Base-by-base conservation (phyloP, 768 basidiomycete species). In the Clitopilus hobsonii region DNA sequence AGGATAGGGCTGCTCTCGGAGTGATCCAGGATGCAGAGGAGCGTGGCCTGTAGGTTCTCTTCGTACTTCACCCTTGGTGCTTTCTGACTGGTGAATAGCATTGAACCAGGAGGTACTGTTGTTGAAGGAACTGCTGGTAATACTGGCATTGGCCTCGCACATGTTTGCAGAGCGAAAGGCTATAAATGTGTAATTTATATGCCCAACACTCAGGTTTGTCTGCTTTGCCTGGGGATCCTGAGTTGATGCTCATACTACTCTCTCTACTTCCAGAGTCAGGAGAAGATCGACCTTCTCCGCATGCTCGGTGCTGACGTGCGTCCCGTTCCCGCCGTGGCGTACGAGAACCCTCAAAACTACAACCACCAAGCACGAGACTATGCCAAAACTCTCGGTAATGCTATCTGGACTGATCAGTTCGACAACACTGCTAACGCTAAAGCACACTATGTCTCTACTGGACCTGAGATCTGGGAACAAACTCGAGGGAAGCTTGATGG, bases 111-210 rank as follows among this genome's bases (percentile, higher is more conserved):
- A n/a, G 96, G 96, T 1, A 98, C 94, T 1, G 86, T 99, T 55
- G 94, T 99, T 4, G 96, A 99, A 70, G 96, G 96, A 2, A 99
- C 96, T 2, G 96, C 96, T 32, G 96, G 96, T 14, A 99, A 99
- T 75, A 99, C 96, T 6, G 96, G 95, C 36, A 97, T 97, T 54
- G 95, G 95, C 29, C 79, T 98, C 27, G 94, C 93, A 5, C 94
- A 95, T 65, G 95, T 98, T 53, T 98, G 97, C 71, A 77, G 97
- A 60, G 83, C 92, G 6, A 84, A 78, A 62, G 95, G 97, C 2
- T 98, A 99, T 78, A 91, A 87, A 68, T 98, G 97, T 69, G 96
- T 99, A 8, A 99, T 99, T 65, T 99, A 91, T 81, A 98, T 99
- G 96, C 96, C 96, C 26, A 78, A 97, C 69, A 93, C 88, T 3